Conservation (phyloP, 139 green algal genomes). For the Auxenochlorella pyrenoidosa region DNA sequence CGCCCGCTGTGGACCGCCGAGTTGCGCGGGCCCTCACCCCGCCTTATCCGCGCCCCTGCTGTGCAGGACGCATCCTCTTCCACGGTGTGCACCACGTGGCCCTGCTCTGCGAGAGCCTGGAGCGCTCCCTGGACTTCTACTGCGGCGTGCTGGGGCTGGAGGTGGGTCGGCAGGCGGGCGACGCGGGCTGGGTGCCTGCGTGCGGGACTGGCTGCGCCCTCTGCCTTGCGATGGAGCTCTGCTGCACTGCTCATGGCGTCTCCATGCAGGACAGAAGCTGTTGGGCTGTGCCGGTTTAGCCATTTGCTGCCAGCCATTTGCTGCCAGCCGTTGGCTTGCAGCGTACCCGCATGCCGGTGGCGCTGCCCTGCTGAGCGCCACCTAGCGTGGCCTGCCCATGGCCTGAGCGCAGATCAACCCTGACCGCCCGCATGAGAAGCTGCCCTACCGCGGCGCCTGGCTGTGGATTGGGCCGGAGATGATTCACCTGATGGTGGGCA, state of each 20-base stretch:
- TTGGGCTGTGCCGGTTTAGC: no score
- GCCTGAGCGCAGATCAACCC: conserved; percentile 75
- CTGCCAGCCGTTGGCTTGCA: neutral
- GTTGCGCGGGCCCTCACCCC: no score
- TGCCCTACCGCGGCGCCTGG: conserved; percentile 90
- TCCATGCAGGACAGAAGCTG: no score
- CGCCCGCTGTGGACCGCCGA: no score
- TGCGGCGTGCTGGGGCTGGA: conserved; percentile 73
- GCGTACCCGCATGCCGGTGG: neutral
- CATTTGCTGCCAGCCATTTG: neutral
- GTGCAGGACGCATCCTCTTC: conserved; percentile 57
- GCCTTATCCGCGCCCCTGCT: neutral
- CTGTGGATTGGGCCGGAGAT: conserved; percentile 88
- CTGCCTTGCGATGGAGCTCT: no score
- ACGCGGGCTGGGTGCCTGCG: no score
- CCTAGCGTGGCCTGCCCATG: neutral
- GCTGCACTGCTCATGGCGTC: no score
- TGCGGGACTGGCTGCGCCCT: neutral
- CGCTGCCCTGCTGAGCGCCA: no score
- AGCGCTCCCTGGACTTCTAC: conserved; percentile 86
- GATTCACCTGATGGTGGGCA: conserved; percentile 87
- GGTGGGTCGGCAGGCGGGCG: neutral
- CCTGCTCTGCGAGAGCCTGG: conserved; percentile 82
- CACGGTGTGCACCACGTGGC: conserved; percentile 91
- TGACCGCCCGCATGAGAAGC: conserved; percentile 85